Percentiles rank a stretch among this genome's conserved stretches.
Conservation (phyloP, 2,329 filamentous ascomycete genomes). For the Cadophora sp. region DNA sequence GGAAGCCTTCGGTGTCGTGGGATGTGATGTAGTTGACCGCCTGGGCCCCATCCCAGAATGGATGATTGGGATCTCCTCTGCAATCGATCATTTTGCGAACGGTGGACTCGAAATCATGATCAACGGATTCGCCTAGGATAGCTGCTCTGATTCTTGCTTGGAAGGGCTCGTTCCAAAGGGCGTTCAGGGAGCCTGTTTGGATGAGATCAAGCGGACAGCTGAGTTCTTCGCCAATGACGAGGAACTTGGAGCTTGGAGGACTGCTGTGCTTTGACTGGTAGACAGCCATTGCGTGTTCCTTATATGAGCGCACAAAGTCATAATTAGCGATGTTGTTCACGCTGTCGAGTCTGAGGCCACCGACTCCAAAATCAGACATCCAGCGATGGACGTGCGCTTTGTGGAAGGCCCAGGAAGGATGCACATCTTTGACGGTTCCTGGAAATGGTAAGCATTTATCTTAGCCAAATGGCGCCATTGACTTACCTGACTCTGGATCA, state of each 20-base stretch:
- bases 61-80: constrained; percentile 27
- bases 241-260: constrained; percentile 28
- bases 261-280: constrained; percentile 23
- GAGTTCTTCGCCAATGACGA: constrained; percentile 34
- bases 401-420: constrained; percentile 31
- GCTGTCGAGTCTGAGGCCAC: constrained; percentile 30
- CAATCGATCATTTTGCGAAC: constrained; percentile 32
- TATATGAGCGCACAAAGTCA: constrained; percentile 31
- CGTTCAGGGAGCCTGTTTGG: constrained; percentile 23
- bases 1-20: constrained; percentile 29
- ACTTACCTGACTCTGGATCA: constrained; percentile 26
- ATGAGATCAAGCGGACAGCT: constrained; percentile 30
- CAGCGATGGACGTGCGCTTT: constrained; percentile 29
- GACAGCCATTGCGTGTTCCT: constrained; percentile 28
- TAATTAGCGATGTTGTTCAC: constrained; percentile 34
- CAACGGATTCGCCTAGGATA: constrained; percentile 21
- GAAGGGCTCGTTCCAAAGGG: constrained; percentile 33
- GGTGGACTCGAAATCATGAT: constrained; percentile 27
- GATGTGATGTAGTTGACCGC: constrained; percentile 33
- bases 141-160: constrained; percentile 27
- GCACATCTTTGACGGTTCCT: constrained; percentile 18
- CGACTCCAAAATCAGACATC: constrained; percentile 32
- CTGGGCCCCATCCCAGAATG: constrained; percentile 30
- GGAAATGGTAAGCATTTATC: not conserved
- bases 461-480: not conserved